Evolutionary conservation across 345 rosid species (phyloP).

Genomic region (Eucalyptus sp.): DNA sequence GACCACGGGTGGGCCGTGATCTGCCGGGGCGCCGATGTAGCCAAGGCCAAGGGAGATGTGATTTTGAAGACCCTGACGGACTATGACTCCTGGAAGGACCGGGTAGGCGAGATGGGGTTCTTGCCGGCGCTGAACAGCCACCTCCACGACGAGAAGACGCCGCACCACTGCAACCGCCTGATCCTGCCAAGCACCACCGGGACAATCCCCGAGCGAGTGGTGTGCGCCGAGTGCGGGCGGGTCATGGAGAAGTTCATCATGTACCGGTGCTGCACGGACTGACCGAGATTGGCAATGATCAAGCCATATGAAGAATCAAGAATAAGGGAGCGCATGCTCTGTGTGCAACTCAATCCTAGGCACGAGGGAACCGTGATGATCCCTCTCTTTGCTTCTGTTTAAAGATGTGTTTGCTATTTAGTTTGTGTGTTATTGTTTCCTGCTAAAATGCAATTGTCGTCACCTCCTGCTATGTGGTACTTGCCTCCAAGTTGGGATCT

Average conservation of each 20-base stretch:
- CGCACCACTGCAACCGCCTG: conserved; percentile 44
- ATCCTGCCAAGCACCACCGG: conserved; percentile 32
- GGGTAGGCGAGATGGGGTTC: conserved; percentile 4
- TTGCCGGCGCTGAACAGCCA: conserved; percentile 23
- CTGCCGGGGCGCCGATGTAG: conserved; percentile 12
- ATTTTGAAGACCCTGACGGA: conserved; percentile 8
- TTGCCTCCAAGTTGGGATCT: not conserved
- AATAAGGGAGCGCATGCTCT: not conserved
- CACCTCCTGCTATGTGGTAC: not conserved
- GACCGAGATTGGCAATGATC: not conserved
- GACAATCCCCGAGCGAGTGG: conserved; percentile 28
- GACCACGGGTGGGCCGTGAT: conserved; percentile 55
- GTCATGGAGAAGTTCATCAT: conserved; percentile 50
- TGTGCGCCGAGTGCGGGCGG: conserved; percentile 43
- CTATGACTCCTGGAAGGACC: conserved; percentile 3
- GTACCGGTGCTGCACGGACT: conserved; percentile 56
- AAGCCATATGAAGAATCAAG: not conserved
- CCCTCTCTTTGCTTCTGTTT: not conserved
- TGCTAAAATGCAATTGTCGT: not conserved
- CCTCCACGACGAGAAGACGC: conserved; percentile 7
- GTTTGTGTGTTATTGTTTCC: not conserved
- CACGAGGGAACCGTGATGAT: not conserved
- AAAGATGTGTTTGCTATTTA: not conserved
- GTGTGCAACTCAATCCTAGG: not conserved
- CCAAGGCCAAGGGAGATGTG: conserved; percentile 22